Evolutionary conservation across 352 stramenopile genomes (phyloP).

Genomic region (Globisporangium takayamanum): DNA sequence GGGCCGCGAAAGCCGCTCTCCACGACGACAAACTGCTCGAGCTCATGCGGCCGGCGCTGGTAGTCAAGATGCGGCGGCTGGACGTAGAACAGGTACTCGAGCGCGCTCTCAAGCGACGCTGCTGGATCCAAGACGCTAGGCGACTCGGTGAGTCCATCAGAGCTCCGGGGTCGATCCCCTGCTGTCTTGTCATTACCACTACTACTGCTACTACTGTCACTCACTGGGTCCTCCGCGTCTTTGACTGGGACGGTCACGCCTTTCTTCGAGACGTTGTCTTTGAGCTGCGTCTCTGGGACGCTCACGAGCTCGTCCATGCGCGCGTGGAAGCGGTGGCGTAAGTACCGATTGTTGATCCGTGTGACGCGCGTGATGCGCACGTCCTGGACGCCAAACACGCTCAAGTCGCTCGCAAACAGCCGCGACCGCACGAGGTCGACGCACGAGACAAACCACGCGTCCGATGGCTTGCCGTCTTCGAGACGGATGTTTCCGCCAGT

Average conservation of each 20-base stretch:
- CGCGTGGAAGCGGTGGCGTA: slow-evolving; percentile 84
- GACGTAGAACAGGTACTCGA: slow-evolving; percentile 83
- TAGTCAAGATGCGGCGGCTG: slow-evolving; percentile 44
- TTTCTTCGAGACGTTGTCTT: slow-evolving; percentile 80
- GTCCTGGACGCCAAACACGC: slow-evolving; percentile 44
- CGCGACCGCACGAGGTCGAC: slow-evolving; percentile 76
- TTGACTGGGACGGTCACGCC: slow-evolving; percentile 48
- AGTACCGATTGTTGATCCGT: slow-evolving; percentile 84
- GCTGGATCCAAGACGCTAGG: slow-evolving; percentile 6
- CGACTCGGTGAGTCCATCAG: too few relatives aligned
- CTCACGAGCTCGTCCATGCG: slow-evolving; percentile 72
- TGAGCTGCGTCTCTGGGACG: slow-evolving; percentile 48
- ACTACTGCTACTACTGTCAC: neutral
- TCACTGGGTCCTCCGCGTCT: slow-evolving; percentile 14
- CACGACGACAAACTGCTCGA: slow-evolving; percentile 52
- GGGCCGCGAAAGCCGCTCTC: slow-evolving; percentile 67
- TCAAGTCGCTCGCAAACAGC: slow-evolving; percentile 51
- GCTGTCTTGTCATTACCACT: neutral
- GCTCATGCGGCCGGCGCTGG: slow-evolving; percentile 21
- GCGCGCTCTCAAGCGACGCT: slow-evolving; percentile 37
- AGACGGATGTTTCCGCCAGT: slow-evolving; percentile 89
- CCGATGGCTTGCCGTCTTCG: slow-evolving; percentile 74
- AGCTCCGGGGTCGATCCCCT: neutral
- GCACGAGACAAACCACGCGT: slow-evolving; percentile 84
- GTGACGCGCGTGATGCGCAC: slow-evolving; percentile 79